A percentile compares a stretch with the other conserved stretches of the same genome.
Evolutionary conservation across 2,329 filamentous ascomycete genomes (phyloP).

Genomic region (Cercospora zeae-maydis): DNA sequence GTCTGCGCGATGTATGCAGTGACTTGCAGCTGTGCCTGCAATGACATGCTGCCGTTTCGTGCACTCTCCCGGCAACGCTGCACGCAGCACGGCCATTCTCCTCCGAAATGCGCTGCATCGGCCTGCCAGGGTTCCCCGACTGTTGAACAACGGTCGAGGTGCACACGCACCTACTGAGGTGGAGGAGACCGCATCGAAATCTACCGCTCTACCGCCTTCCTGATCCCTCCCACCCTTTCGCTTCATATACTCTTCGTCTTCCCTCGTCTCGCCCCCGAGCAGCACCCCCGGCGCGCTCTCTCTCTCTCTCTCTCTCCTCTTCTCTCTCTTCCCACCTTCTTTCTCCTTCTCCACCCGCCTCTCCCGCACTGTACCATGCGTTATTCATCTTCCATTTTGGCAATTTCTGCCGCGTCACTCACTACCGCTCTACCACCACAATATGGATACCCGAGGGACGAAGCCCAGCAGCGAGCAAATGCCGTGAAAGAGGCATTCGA

Average conservation of each 20-base stretch:
- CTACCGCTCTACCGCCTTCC: neutral
- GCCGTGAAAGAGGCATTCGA: conserved; percentile 67
- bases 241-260: neutral
- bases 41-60: neutral
- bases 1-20: conserved; percentile 7
- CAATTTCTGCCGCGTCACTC: conserved; percentile 4
- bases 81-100: neutral
- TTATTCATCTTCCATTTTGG: conserved; percentile 5
- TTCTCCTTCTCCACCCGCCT: neutral
- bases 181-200: neutral
- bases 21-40: conserved; percentile 1
- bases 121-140: neutral
- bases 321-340: neutral
- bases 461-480: conserved; percentile 40
- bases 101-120: neutral
- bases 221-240: neutral
- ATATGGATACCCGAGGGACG: conserved; percentile 15
- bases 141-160: neutral
- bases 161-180: neutral
- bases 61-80: neutral
- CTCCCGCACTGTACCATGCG: neutral
- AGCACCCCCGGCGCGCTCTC: neutral
- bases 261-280: neutral
- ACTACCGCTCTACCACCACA: conserved; percentile 2
- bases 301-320: neutral